These are phyloP conservation scores for Scytalidium sp. DNA, from an alignment of 2,329 filamentous ascomycete species.

Conservation along the genomic window DNA sequence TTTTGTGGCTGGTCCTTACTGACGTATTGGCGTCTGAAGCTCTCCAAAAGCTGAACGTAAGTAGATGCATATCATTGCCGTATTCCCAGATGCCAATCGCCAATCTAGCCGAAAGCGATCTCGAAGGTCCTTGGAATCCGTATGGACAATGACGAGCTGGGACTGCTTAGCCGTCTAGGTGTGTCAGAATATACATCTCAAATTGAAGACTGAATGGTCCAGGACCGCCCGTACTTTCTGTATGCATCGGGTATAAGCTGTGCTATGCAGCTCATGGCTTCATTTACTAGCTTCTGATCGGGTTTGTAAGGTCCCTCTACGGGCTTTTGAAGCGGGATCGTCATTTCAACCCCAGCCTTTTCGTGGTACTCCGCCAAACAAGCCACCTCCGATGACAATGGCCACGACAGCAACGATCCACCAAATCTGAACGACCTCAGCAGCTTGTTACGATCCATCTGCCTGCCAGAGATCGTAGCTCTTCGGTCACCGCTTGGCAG, in stretches of 20 bases:
- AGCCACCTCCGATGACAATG: neutral
- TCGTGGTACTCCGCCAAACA: neutral
- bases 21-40: no score
- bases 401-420: neutral
- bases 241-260: no score
- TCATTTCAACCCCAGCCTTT: neutral
- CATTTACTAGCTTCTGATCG: neutral
- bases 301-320: neutral
- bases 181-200: no score
- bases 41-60: neutral
- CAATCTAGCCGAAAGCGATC: neutral
- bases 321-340: neutral
- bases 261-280: neutral
- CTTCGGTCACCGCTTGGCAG: neutral
- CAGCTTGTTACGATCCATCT: neutral
- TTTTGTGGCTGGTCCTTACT: no score
- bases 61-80: neutral
- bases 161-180: neutral
- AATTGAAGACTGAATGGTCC: no score
- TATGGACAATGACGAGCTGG: neutral
- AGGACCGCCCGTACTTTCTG: no score
- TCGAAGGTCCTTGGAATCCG: neutral
- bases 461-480: neutral
- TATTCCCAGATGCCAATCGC: neutral
- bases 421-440: neutral